These are phyloP conservation scores for Eucalyptus sp. DNA, from an alignment of 345 rosid species.

Conservation along the genomic window DNA sequence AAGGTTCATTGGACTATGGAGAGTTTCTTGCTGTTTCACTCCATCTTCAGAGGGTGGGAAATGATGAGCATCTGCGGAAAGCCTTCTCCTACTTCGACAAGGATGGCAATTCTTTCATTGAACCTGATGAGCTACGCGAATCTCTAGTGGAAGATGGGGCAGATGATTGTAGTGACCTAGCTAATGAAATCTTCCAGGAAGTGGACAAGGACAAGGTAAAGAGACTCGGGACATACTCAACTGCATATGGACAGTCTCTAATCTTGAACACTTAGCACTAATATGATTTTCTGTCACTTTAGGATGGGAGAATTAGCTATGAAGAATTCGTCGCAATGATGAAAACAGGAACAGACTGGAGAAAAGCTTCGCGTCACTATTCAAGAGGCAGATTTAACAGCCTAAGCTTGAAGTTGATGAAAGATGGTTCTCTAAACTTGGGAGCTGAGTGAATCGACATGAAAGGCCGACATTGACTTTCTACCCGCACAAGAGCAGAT, in stretches of 20 bases:
- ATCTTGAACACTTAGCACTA: background rate
- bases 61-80: conserved; percentile 93
- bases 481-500: background rate
- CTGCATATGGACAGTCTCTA: background rate
- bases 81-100: conserved; percentile 98
- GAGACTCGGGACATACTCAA: background rate
- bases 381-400: conserved; percentile 99
- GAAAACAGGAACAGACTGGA: conserved; percentile 99
- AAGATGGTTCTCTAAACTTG: conserved; percentile 89
- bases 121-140: conserved; percentile 84
- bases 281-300: background rate
- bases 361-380: conserved; percentile 99
- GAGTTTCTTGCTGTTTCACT: conserved; percentile 91
- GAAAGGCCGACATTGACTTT: background rate
- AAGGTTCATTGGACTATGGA: conserved; percentile 82
- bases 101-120: conserved; percentile 81
- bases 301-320: conserved; percentile 98
- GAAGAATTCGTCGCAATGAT: conserved; percentile 98
- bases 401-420: conserved; percentile 93
- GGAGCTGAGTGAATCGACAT: conserved; percentile 36
- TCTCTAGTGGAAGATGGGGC: conserved; percentile 94
- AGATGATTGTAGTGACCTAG: conserved; percentile 84
- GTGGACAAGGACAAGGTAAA: conserved; percentile 96
- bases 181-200: conserved; percentile 98
- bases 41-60: conserved; percentile 86